These are phyloP conservation scores for Hygrocybe coccinea DNA, from an alignment of 768 basidiomycete species.

Conservation along the genomic window DNA sequence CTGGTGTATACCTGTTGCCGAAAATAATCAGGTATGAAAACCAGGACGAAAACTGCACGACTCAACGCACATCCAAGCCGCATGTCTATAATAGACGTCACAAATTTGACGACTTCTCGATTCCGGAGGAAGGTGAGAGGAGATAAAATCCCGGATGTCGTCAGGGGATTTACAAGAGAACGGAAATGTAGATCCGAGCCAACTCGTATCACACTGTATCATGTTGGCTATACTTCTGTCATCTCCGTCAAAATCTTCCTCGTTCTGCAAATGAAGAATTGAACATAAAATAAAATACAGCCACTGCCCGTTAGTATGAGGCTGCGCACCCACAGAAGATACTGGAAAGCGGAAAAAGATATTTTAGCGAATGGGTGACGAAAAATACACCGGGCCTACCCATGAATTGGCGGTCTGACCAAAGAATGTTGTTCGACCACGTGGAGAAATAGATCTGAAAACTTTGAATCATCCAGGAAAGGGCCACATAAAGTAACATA, in stretches of 20 bases:
- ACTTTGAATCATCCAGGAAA: conserved; percentile 12
- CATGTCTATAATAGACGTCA: conserved; percentile 59
- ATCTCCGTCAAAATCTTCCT: conserved; percentile 54
- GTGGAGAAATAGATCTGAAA: conserved; percentile 54
- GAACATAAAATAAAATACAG: conserved; percentile 6
- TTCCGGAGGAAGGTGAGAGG: conserved; percentile 43
- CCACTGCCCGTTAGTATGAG: background rate
- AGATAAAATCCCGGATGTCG: conserved; percentile 40
- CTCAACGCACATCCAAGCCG: conserved; percentile 62
- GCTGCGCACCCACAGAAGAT: conserved; percentile 55
- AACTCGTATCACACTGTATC: conserved; percentile 49
- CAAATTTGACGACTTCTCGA: conserved; percentile 37
- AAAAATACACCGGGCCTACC: conserved; percentile 37
- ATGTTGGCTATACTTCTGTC: conserved; percentile 23
- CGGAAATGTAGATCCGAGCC: conserved; percentile 59
- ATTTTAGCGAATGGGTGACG: conserved; percentile 11
- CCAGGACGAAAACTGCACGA: background rate
- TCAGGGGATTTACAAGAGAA: conserved; percentile 46
- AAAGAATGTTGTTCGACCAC: conserved; percentile 60
- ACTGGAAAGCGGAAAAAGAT: conserved; percentile 44
- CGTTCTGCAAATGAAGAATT: conserved; percentile 39
- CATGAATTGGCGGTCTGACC: conserved; percentile 65
- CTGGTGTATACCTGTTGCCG: conserved; percentile 56
- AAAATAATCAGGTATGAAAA: conserved; percentile 3
- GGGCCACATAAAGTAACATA: conserved; percentile 26